Evolutionary conservation across 2,329 filamentous ascomycete genomes (phyloP), one percentile per base, ranked within the genome.

Genomic region (Plenodomus biglobosus): DNA sequence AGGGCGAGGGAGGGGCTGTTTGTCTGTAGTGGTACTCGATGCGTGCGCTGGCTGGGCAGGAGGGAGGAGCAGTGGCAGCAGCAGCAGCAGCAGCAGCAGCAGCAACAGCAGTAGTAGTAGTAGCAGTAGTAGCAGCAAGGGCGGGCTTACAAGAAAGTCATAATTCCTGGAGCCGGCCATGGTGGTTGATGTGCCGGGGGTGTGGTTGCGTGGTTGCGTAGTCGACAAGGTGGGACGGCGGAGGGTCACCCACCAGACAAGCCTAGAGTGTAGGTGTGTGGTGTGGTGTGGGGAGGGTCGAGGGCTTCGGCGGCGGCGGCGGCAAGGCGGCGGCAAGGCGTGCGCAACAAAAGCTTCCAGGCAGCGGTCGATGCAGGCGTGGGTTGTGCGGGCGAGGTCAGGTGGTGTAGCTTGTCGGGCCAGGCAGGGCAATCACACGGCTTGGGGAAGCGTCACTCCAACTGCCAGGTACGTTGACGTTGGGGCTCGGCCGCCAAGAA

Each of bases 91-190:
- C n/a, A n/a, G n/a, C n/a, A n/a, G n/a, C n/a, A n/a, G n/a, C n/a
- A n/a, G n/a, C n/a, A n/a, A n/a, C n/a, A n/a, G n/a, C n/a, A n/a
- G n/a, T n/a, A n/a, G n/a, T n/a, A n/a, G n/a, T n/a, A n/a, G n/a
- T n/a, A n/a, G n/a, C n/a, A n/a, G n/a, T n/a, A n/a, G n/a, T n/a
- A n/a, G n/a, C n/a, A n/a, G n/a, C n/a, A n/a, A n/a, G 47, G 55
- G 46, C 27, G 32, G 43, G 76, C 86, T 71, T 86, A 97, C 92
- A 77, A 99, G 82, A 76, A 97, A 97, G 76, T 99, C 94, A 78
- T 99, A 99, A 81, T 99, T 99, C 76, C 94, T 86, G 81, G 92
- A 95, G 75, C 89, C 90, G 69, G 94, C 92, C 94, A 99, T 99
- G 59, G 56, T 73, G 65, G 50, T 10, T 32, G 27, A 32, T 32